phyloP scores from a whole-genome alignment of 2,329 filamentous ascomycete genomes.

The Podosphaera xanthii region DNA sequence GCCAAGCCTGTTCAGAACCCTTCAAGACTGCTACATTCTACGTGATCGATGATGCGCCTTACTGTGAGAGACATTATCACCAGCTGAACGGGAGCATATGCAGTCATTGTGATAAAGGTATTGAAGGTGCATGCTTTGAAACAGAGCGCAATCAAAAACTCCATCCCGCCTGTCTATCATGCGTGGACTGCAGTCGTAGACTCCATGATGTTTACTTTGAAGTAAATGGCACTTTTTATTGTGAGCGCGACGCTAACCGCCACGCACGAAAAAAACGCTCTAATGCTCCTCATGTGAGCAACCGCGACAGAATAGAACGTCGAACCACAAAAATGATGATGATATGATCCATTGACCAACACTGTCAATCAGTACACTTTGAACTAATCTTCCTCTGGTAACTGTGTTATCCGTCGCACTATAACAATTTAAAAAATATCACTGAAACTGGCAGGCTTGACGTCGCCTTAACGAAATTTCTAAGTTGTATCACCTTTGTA shows the following conservation, averaged over 20 bases:
- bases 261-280: constrained; percentile 11
- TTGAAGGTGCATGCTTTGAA: constrained; percentile 84
- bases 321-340: constrained; percentile 27
- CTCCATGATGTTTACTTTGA: constrained; percentile 80
- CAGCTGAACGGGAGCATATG: constrained; percentile 75
- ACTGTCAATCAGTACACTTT: too few relatives aligned
- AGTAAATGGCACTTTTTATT: constrained; percentile 57
- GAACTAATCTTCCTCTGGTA: too few relatives aligned
- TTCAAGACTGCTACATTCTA: constrained; percentile 86
- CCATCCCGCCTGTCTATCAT: constrained; percentile 71
- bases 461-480: too few relatives aligned
- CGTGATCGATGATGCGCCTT: constrained; percentile 66
- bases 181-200: constrained; percentile 50
- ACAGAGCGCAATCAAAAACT: constrained; percentile 59
- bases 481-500: too few relatives aligned
- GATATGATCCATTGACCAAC: constrained; percentile 16
- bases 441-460: too few relatives aligned
- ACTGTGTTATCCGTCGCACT: too few relatives aligned
- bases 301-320: constrained; percentile 20
- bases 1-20: constrained; percentile 56
- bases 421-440: too few relatives aligned
- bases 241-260: constrained; percentile 55
- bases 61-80: constrained; percentile 85
- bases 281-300: constrained; percentile 6
- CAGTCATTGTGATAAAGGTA: constrained; percentile 54